These are phyloP conservation scores for Phaseolus lunatus DNA, from an alignment of 306 rosid genomes.

Conservation along the genomic window DNA sequence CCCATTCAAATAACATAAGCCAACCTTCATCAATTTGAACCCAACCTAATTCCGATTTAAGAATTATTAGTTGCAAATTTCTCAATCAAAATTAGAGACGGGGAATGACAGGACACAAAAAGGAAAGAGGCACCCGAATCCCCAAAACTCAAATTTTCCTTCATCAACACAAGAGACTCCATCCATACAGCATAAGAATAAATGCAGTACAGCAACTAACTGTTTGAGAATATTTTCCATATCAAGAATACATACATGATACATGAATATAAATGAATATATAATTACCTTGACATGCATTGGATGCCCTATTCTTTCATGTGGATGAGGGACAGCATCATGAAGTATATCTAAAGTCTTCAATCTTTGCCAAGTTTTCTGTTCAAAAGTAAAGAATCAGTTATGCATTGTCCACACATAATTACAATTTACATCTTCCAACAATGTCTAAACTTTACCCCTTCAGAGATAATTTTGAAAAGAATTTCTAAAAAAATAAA, in stretches of 20 bases:
- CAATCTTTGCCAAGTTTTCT: constrained; percentile 86
- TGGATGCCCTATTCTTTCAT: constrained; percentile 75
- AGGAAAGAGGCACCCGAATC: constrained; percentile 6
- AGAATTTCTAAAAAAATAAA: constrained; percentile 1
- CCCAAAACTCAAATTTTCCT: constrained; percentile 8
- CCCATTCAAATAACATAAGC: constrained; percentile 14
- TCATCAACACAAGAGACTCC: constrained; percentile 23
- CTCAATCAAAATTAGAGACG: constrained; percentile 1
- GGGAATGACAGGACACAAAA: background rate
- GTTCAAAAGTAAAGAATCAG: constrained; percentile 44
- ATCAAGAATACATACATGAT: constrained; percentile 24
- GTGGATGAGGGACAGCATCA: constrained; percentile 75
- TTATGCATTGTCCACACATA: constrained; percentile 16
- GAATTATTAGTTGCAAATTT: constrained; percentile 4
- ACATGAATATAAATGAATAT: constrained; percentile 8
- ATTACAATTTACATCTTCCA: background rate
- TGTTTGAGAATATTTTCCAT: background rate
- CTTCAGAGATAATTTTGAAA: constrained; percentile 10
- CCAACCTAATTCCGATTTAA: background rate
- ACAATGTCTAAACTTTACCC: constrained; percentile 27
- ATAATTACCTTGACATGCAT: constrained; percentile 75
- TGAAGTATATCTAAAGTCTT: constrained; percentile 67
- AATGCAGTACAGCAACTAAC: constrained; percentile 1
- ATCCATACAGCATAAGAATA: constrained; percentile 23
- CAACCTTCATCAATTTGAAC: background rate